phyloP scores from a whole-genome alignment of 1,139 yeast species.

The Kodamaea suecica region DNA sequence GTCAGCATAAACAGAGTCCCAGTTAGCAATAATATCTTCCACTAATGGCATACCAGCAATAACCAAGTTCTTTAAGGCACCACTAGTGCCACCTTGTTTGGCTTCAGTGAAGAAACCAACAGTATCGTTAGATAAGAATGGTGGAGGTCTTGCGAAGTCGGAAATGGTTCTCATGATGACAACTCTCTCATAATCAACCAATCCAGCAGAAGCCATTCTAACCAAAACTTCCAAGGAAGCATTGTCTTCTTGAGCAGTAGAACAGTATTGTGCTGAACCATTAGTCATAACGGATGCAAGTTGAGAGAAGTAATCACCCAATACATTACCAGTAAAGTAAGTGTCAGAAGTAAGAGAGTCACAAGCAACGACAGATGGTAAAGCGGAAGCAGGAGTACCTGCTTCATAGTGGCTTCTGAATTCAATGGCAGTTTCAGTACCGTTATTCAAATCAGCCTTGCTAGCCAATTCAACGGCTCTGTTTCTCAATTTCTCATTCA shows the following conservation, averaged over 20 bases:
- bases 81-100: constrained; percentile 51
- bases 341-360: constrained; percentile 62
- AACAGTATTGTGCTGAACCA: constrained; percentile 57
- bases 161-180: constrained; percentile 63
- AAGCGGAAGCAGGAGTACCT: constrained; percentile 42
- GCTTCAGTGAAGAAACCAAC: constrained; percentile 50
- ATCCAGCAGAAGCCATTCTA: constrained; percentile 53
- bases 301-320: constrained; percentile 50
- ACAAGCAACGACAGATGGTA: constrained; percentile 52
- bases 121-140: constrained; percentile 40
- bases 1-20: constrained; percentile 47
- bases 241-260: constrained; percentile 68
- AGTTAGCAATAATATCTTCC: constrained; percentile 50
- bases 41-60: constrained; percentile 56
- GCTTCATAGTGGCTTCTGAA: constrained; percentile 49
- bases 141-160: constrained; percentile 59
- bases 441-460: constrained; percentile 42
- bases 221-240: constrained; percentile 61
- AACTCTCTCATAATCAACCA: constrained; percentile 56
- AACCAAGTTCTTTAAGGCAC: constrained; percentile 51
- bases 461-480: constrained; percentile 54
- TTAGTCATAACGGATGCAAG: constrained; percentile 53
- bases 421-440: constrained; percentile 39
- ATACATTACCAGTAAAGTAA: constrained; percentile 53
- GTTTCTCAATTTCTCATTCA: constrained; percentile 57